Conservation (phyloP, 306 rosid genomes). For the Citrullus amarus region DNA sequence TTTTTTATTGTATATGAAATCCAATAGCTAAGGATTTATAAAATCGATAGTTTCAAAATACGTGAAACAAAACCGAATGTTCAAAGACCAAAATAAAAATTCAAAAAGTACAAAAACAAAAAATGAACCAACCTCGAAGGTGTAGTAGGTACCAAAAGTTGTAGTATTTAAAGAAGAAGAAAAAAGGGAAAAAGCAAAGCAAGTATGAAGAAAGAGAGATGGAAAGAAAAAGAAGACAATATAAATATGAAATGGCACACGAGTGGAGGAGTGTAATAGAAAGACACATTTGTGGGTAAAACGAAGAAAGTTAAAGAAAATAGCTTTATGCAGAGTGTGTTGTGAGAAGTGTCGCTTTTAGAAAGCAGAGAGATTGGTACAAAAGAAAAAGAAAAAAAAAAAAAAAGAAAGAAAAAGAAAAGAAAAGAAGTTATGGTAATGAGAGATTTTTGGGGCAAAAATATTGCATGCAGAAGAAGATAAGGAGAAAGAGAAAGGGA, state of each 20-base stretch:
- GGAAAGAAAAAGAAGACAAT: background rate
- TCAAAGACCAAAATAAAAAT: too few species aligned
- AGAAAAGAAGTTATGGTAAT: too few species aligned
- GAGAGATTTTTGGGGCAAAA: too few species aligned
- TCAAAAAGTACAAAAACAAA: too few species aligned
- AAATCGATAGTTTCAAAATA: too few species aligned
- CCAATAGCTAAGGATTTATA: too few species aligned
- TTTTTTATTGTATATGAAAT: too few species aligned
- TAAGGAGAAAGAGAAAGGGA: background rate
- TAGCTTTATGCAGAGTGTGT: background rate
- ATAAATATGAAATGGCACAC: background rate
- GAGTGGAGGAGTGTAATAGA: background rate
- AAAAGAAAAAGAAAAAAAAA: background rate
- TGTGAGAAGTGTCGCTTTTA: slow-evolving; percentile 5
- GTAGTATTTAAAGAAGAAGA: background rate
- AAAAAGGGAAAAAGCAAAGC: too few species aligned
- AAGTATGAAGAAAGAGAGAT: background rate
- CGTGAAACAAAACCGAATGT: too few species aligned
- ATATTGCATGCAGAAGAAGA: background rate
- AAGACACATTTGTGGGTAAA: background rate
- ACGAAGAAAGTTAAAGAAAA: background rate
- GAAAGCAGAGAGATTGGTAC: background rate
- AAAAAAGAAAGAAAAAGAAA: too few species aligned
- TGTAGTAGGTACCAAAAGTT: too few species aligned
- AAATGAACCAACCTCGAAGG: too few species aligned